Conservation (phyloP, 2,329 filamentous ascomycete species). For the Pestalotiopsis sp. region DNA sequence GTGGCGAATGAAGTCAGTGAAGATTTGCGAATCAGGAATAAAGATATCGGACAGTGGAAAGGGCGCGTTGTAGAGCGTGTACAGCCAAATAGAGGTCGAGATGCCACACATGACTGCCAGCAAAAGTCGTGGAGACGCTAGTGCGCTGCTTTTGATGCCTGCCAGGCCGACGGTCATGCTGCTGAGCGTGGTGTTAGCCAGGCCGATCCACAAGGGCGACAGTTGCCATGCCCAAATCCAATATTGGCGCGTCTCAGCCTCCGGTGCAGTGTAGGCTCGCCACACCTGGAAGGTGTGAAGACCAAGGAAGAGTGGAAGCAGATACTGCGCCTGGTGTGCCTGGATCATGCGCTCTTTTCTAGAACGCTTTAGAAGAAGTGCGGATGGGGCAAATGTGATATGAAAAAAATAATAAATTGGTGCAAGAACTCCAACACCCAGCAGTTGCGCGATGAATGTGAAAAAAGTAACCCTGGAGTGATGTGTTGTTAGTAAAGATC, state of each 20-base stretch:
- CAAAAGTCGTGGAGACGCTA: not conserved
- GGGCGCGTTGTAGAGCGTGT: not conserved
- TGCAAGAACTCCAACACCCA: constrained; percentile 17
- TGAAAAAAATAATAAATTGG: constrained; percentile 23
- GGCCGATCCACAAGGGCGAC: constrained; percentile 24
- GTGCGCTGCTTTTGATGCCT: not conserved
- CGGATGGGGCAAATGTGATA: constrained; percentile 18
- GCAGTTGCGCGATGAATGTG: not conserved
- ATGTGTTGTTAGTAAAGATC: not conserved
- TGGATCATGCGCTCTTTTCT: not conserved
- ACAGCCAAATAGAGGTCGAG: not conserved
- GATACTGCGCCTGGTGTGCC: constrained; percentile 1
- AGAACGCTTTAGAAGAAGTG: constrained; percentile 12
- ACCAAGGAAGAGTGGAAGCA: constrained; percentile 20
- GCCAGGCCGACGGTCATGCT: not conserved
- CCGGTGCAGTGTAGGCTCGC: constrained; percentile 15
- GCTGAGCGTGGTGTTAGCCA: constrained; percentile 17
- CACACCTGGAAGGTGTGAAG: constrained; percentile 26
- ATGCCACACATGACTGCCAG: not conserved
- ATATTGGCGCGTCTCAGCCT: constrained; percentile 22
- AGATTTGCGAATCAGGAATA: not conserved
- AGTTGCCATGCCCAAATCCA: constrained; percentile 31
- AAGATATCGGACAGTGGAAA: not conserved
- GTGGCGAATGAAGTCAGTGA: not conserved
- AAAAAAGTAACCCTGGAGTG: constrained; percentile 12